A percentile compares a stretch with the other conserved stretches of the same genome.
phyloP scores from a whole-genome alignment of 192 early-diverging fungal species.

The Backusella westeae region DNA sequence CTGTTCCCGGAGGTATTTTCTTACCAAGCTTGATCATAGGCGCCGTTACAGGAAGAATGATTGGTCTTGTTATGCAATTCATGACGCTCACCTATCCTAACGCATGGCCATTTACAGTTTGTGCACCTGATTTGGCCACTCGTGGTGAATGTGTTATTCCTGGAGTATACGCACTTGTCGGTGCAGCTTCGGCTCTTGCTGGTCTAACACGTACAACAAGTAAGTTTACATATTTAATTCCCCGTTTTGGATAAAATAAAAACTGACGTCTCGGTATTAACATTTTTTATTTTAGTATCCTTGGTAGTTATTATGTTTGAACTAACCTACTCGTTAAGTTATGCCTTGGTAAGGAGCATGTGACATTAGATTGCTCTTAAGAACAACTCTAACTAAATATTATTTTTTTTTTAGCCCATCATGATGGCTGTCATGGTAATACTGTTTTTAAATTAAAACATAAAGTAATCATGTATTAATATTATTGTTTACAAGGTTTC shows the following conservation, averaged over 20 bases:
- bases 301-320: slow-evolving; percentile 99
- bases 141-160: slow-evolving; percentile 77
- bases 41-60: slow-evolving; percentile 83
- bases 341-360: slow-evolving; percentile 54
- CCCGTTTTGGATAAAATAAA: neutral
- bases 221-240: slow-evolving; percentile 7
- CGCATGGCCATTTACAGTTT: slow-evolving; percentile 69
- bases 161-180: slow-evolving; percentile 92
- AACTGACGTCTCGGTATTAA: neutral
- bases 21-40: slow-evolving; percentile 94
- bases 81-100: slow-evolving; percentile 56
- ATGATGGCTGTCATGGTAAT: slow-evolving; percentile 34
- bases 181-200: slow-evolving; percentile 84
- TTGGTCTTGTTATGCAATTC: slow-evolving; percentile 78
- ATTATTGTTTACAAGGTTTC: slow-evolving; percentile 10
- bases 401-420: slow-evolving; percentile 28
- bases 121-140: slow-evolving; percentile 64
- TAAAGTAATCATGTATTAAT: neutral
- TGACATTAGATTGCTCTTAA: neutral
- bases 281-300: slow-evolving; percentile 44
- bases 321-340: slow-evolving; percentile 90
- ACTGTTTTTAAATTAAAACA: neutral
- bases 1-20: slow-evolving; percentile 87
- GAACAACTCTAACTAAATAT: neutral
- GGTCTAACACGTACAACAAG: slow-evolving; percentile 84